Evolutionary conservation across 139 green algal species (phyloP), one percentile per base, ranked within the genome.

Genomic region (Micractinium sp.): DNA sequence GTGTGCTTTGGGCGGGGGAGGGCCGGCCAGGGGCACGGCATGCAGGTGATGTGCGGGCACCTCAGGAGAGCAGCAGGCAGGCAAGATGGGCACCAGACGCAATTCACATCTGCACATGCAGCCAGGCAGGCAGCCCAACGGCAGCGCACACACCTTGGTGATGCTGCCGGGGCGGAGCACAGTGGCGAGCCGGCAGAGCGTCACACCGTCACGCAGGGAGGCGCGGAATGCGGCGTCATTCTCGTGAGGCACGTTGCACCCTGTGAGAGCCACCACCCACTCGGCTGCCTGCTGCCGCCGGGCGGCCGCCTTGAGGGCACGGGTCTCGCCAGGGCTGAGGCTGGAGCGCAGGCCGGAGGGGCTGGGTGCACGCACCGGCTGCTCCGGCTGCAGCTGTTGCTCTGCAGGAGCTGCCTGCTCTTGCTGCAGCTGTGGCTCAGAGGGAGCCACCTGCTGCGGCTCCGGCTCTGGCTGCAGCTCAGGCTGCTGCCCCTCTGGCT

Each of bases 141-240:
- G 33, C 35, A 82, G 0, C 2, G 20, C 67, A 25, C 56, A 14
- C 69, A 92, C 92, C 90, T 84, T 80, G 27, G 77, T 33, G 29
- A 94, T 63, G 19, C 74, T 86, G 84, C 91, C 92, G 3, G 91
- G 93, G 22, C 73, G 85, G 22, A 96, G 63, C 16, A 81, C 78
- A 78, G 96, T 95, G 12, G 94, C 82, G 0, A 94, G 53, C 36
- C 90, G 81, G 92, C 95, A 97, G 19, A 97, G 91, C n/a, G 95
- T 75, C 25, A 94, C 83, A 31, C 94, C 95, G 85, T 96, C 94
- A 12, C 89, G 74, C 39, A 97, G 92, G 0, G 90, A 89, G 1
- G 75, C 73, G 0, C 93, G 86, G 75, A 97, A 96, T 3, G 88
- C 88, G 14, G 82, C 27, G 47, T 97, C 95, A 19, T 86, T 93